Evolutionary conservation across 225 moss, liverwort and hornwort species (phyloP).

Genomic region (Rhytidiadelphus loreus): DNA sequence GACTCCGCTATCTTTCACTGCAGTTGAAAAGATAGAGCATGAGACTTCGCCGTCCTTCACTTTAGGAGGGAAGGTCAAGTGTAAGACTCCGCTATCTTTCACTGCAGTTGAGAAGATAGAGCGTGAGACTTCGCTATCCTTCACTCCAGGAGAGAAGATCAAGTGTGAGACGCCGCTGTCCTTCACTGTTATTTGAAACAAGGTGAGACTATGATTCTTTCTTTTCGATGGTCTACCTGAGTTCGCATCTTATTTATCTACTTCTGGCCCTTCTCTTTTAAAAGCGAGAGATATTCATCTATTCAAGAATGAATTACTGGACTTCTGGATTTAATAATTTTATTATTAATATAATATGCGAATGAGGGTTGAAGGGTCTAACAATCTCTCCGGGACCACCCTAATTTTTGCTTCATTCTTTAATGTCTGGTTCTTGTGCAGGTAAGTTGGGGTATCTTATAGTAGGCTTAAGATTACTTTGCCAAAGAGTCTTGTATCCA

Average conservation of each 20-base stretch:
- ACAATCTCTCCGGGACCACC: background rate
- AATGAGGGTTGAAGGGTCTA: background rate
- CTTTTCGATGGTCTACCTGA: background rate
- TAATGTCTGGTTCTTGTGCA: slow-evolving; percentile 18
- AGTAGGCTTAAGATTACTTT: slow-evolving; percentile 10
- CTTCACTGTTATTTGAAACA: background rate
- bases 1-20: background rate
- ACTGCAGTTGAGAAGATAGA: background rate
- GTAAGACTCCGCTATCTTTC: background rate
- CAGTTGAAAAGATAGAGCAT: background rate
- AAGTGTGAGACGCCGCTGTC: background rate
- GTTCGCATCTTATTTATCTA: background rate
- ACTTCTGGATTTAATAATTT: background rate
- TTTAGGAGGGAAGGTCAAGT: background rate
- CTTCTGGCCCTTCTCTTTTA: too few species aligned
- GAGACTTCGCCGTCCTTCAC: slow-evolving; percentile 3
- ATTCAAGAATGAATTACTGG: background rate
- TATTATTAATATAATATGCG: background rate
- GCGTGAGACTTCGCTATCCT: slow-evolving; percentile 7
- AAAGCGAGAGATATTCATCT: background rate
- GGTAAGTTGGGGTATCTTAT: slow-evolving; percentile 37
- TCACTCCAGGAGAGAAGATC: background rate
- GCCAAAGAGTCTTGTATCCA: slow-evolving; percentile 43
- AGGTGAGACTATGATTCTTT: slow-evolving; percentile 3
- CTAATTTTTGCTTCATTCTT: background rate